Percentiles rank a stretch among this genome's conserved stretches.
These are phyloP conservation scores for Ilyonectria mors-panacis DNA, from an alignment of 2,329 filamentous ascomycete species.

Conservation along the genomic window DNA sequence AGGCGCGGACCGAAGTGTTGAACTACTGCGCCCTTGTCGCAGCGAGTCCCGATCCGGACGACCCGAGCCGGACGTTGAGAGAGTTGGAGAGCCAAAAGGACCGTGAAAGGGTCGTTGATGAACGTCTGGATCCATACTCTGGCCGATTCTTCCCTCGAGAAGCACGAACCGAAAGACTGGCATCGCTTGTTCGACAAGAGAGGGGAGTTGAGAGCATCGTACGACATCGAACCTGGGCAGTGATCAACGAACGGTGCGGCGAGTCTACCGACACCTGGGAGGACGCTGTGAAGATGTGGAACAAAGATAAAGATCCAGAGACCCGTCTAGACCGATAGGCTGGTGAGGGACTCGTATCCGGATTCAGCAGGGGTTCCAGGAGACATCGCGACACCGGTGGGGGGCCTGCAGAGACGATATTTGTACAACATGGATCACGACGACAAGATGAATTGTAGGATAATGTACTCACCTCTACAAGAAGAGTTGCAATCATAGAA, in stretches of 20 bases:
- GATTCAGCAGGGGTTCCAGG: background rate
- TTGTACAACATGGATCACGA: constrained; percentile 36
- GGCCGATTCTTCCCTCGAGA: constrained; percentile 85
- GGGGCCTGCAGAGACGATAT: constrained; percentile 1
- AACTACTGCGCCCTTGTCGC: constrained; percentile 93
- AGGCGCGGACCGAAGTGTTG: constrained; percentile 84
- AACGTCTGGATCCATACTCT: constrained; percentile 93
- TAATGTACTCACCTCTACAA: constrained; percentile 35
- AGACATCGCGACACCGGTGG: background rate
- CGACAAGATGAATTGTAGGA: constrained; percentile 29
- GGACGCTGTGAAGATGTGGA: constrained; percentile 75
- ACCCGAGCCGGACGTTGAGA: constrained; percentile 81
- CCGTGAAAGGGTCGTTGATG: constrained; percentile 83
- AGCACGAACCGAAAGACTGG: constrained; percentile 84
- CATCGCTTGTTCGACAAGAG: constrained; percentile 81
- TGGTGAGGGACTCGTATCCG: background rate
- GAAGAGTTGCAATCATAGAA: constrained; percentile 14
- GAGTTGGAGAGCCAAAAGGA: constrained; percentile 80
- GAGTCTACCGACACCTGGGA: constrained; percentile 74
- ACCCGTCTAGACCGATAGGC: constrained; percentile 17
- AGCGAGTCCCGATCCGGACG: constrained; percentile 87
- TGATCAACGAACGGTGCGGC: constrained; percentile 83
- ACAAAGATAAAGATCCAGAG: constrained; percentile 51
- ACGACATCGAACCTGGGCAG: constrained; percentile 83
- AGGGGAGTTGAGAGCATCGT: constrained; percentile 84